Conservation (phyloP, 345 rosid genomes). For the Lepidium aucheri region DNA sequence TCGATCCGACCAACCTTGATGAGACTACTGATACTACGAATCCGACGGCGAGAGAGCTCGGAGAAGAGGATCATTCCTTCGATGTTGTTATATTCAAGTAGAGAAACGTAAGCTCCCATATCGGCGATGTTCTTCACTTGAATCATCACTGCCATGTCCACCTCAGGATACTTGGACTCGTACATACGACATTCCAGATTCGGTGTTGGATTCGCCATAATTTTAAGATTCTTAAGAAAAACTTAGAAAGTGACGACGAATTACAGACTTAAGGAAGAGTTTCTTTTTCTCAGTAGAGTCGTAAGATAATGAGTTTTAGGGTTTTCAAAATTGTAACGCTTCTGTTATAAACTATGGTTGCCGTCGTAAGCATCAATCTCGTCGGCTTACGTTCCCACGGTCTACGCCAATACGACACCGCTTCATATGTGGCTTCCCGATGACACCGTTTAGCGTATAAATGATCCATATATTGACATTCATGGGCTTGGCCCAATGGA, state of each 20-base stretch:
- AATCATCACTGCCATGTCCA: slow-evolving; percentile 95
- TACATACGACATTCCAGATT: slow-evolving; percentile 93
- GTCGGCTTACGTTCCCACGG: not conserved
- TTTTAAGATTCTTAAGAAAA: not conserved
- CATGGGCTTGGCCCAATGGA: too few relatives aligned
- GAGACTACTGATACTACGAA: slow-evolving; percentile 81
- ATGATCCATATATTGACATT: too few relatives aligned
- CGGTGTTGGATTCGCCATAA: slow-evolving; percentile 46
- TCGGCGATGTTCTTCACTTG: slow-evolving; percentile 89
- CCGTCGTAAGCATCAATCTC: not conserved
- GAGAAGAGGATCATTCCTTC: slow-evolving; percentile 93
- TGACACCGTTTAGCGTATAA: not conserved
- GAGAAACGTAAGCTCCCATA: slow-evolving; percentile 90
- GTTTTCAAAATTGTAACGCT: slow-evolving; percentile 2
- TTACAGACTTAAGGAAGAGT: not conserved
- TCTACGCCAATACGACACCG: not conserved
- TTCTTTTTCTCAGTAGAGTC: not conserved
- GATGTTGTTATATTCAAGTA: slow-evolving; percentile 83
- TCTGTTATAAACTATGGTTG: not conserved
- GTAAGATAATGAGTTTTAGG: slow-evolving; percentile 3
- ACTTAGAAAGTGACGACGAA: not conserved
- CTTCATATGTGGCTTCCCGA: not conserved
- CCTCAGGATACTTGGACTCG: slow-evolving; percentile 81
- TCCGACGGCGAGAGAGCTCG: slow-evolving; percentile 94
- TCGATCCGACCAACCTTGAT: slow-evolving; percentile 91